Conservation (phyloP, 257 asterid genomes). For the Vinca minor region DNA sequence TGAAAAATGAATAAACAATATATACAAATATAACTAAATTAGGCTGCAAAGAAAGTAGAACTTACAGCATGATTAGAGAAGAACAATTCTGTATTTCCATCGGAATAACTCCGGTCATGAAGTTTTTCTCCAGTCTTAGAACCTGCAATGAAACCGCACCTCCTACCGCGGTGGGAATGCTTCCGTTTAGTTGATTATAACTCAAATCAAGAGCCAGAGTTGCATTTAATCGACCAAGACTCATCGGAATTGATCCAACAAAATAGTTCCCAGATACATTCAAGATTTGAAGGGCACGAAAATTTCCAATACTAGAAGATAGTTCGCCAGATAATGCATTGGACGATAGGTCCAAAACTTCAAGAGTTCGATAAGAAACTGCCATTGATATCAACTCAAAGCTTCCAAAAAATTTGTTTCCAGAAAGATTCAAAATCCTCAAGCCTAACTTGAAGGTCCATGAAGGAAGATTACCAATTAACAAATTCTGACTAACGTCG, state of each 20-base stretch:
- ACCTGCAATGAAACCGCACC: conserved; percentile 44
- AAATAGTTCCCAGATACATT: conserved; percentile 54
- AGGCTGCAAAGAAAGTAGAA: conserved; percentile 12
- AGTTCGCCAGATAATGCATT: conserved; percentile 60
- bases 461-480: conserved; percentile 60
- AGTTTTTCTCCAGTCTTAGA: conserved; percentile 50
- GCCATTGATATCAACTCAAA: conserved; percentile 19
- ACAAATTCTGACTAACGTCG: conserved; percentile 40
- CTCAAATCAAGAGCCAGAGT: conserved; percentile 55
- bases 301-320: conserved; percentile 44
- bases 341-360: conserved; percentile 56
- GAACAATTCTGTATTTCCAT: conserved; percentile 47
- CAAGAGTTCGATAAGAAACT: conserved; percentile 41
- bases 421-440: conserved; percentile 40
- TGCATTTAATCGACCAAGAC: conserved; percentile 40
- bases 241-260: conserved; percentile 45
- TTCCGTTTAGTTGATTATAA: conserved; percentile 51
- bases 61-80: conserved; percentile 59
- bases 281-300: conserved; percentile 45
- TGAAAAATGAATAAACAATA: neutral
- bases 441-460: conserved; percentile 53
- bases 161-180: conserved; percentile 54
- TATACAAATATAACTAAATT: neutral
- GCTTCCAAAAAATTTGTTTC: conserved; percentile 50
- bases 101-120: conserved; percentile 46